Evolutionary conservation across 1,284 basidiomycete species (phyloP).

Genomic region (Heliocybe sulcata): DNA sequence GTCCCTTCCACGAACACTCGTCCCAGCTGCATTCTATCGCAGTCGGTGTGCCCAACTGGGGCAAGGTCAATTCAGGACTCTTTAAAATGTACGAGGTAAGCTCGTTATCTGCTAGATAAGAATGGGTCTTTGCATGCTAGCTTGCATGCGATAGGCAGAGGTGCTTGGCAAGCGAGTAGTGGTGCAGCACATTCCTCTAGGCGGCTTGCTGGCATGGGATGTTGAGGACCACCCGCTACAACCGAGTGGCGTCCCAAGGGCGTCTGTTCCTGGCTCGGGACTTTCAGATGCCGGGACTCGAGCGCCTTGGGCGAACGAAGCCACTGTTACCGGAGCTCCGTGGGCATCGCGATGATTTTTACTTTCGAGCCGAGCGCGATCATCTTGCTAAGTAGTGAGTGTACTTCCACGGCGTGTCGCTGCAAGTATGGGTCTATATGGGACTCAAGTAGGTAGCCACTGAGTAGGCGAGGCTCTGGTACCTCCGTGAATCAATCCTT

Average conservation of each 20-base stretch:
- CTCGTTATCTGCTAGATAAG: background rate
- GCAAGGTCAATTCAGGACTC: conserved; percentile 84
- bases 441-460: too few relatives aligned
- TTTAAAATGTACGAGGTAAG: conserved; percentile 92
- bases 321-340: background rate
- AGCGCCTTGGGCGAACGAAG: conserved; percentile 13
- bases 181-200: conserved; percentile 90
- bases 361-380: background rate
- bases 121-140: background rate
- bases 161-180: conserved; percentile 96
- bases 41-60: conserved; percentile 79
- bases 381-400: too few relatives aligned
- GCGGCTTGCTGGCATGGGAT: conserved; percentile 71
- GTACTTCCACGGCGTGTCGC: too few relatives aligned
- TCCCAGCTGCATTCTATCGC: conserved; percentile 88
- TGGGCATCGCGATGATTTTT: background rate
- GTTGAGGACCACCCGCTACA: conserved; percentile 3
- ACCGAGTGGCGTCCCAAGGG: background rate
- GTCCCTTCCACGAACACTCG: conserved; percentile 89
- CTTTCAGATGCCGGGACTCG: conserved; percentile 5
- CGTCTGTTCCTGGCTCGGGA: background rate
- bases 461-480: too few relatives aligned
- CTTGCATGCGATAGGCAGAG: conserved; percentile 53
- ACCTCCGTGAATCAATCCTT: too few relatives aligned
- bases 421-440: too few relatives aligned